Evolutionary conservation across 1,284 basidiomycete genomes (phyloP).

Genomic region (Flammula alnicola): DNA sequence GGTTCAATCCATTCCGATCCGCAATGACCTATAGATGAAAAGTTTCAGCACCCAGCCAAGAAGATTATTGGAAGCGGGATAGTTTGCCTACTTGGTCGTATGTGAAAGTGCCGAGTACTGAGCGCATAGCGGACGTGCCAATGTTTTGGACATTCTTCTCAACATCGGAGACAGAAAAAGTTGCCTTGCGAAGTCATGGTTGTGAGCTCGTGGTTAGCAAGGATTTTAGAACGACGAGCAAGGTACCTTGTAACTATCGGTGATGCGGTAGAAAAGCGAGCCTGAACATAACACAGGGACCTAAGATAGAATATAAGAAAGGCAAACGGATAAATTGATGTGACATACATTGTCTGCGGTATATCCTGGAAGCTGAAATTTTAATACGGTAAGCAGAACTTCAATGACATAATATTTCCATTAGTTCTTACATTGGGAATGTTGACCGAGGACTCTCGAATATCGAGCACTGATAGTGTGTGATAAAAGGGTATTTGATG

Average conservation of each 20-base stretch:
- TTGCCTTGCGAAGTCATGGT: no score
- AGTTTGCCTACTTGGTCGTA: constrained; percentile 41
- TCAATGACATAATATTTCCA: no score
- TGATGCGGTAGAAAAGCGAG: constrained; percentile 54
- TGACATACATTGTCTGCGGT: constrained; percentile 51
- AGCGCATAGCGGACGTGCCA: constrained; percentile 54
- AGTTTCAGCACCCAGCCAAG: constrained; percentile 10
- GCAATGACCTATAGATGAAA: constrained; percentile 44
- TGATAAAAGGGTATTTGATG: constrained; percentile 50
- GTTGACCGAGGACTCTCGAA: constrained; percentile 50
- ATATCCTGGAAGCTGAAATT: constrained; percentile 47
- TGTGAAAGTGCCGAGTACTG: constrained; percentile 52
- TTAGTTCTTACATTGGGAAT: constrained; percentile 42
- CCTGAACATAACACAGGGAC: constrained; percentile 54
- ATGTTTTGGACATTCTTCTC: constrained; percentile 51
- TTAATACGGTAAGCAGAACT: no score
- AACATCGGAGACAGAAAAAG: constrained; percentile 52
- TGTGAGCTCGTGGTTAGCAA: no score
- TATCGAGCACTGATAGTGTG: constrained; percentile 46
- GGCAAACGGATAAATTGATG: neutral
- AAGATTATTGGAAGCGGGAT: neutral
- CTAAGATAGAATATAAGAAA: constrained; percentile 20
- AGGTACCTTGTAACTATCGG: constrained; percentile 49
- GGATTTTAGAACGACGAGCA: neutral
- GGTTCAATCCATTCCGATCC: constrained; percentile 56